Evolutionary conservation across 208 protist genomes (phyloP), one percentile per base, ranked within the genome.

Genomic region (Strigomonas galati): DNA sequence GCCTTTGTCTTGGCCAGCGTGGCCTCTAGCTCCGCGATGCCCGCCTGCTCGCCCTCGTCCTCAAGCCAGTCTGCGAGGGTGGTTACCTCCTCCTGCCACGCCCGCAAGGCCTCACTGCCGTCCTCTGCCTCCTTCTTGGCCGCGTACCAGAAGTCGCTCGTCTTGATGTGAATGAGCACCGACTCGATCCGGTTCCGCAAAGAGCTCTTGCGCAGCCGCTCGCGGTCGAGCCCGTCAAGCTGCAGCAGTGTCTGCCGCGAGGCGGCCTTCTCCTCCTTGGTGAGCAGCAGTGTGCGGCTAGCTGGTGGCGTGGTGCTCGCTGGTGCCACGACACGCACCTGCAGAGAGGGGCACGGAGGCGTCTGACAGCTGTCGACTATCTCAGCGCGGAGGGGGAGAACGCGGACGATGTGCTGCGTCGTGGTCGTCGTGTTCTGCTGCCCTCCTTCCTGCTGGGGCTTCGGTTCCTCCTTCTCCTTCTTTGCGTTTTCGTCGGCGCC

Each of bases 101-200:
- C 15, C 31, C 0, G 32, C 31, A 37, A 17, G 26, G 21, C 35
- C 63, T 12, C 9, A 2, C 1, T 21, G 1, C 31, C 19, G 15
- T 37, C 54, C 0, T 51, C 58, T 15, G 9, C 58, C 24, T 32
- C 43, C 2, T 43, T 21, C 15, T 27, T 59, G 2, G 51, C 63
- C 0, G 31, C 15, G n/a, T 78, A 60, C 83, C 83, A 89, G 24
- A 58, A 65, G 30, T 69, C 62, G 19, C 72, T 56, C 30, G 84
- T 76, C 64, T 84, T 87, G 31, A 82, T 65, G 56, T 71, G 72
- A 3, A 90, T 19, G 28, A 93, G 40, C 14, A 83, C 48, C 17
- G 71, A 61, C 65, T 93, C 82, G 19, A 93, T 70, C 37, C 85
- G 80, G 64, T 93, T 93, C 21, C 81, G 82, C 30, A 91, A 63